Conservation (phyloP, 306 rosid species). For the Casuarina cunninghamiana region DNA sequence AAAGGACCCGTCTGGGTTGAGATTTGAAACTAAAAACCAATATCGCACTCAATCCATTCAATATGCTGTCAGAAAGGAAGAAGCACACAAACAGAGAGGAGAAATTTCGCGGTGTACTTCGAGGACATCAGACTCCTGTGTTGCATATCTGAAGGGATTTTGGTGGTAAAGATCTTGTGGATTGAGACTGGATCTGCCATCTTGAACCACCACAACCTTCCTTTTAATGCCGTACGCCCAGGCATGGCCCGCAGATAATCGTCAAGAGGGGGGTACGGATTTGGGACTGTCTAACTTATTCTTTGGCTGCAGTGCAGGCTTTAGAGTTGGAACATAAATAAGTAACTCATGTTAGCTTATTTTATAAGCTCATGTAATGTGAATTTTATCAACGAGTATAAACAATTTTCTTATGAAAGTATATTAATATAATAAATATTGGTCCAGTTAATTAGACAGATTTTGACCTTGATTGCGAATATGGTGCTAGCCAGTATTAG, state of each 20-base stretch:
- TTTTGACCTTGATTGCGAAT: too few species aligned
- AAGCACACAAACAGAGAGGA: neutral
- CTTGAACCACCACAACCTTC: conserved; percentile 36
- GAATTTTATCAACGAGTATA: too few species aligned
- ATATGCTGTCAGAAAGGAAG: neutral
- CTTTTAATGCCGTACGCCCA: conserved; percentile 45
- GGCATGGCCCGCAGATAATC: conserved; percentile 44
- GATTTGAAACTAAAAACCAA: conserved; percentile 24
- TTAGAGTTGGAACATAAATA: too few species aligned
- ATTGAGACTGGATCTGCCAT: conserved; percentile 33
- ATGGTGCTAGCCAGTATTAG: too few species aligned
- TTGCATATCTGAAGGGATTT: conserved; percentile 47
- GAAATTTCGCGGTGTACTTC: conserved; percentile 39
- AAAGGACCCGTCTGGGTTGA: conserved; percentile 6
- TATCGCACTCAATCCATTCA: conserved; percentile 31
- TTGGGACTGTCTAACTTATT: conserved; percentile 39
- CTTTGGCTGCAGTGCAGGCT: conserved; percentile 45
- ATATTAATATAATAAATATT: too few species aligned
- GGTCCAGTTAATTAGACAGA: too few species aligned
- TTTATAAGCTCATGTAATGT: too few species aligned
- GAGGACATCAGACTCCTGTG: conserved; percentile 51
- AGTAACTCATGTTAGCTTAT: too few species aligned
- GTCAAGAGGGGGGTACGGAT: conserved; percentile 58
- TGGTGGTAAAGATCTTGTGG: conserved; percentile 39
- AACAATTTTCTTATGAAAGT: too few species aligned